Evolutionary conservation across 2,329 filamentous ascomycete species (phyloP).

Genomic region (Sordariomycetes sp.): DNA sequence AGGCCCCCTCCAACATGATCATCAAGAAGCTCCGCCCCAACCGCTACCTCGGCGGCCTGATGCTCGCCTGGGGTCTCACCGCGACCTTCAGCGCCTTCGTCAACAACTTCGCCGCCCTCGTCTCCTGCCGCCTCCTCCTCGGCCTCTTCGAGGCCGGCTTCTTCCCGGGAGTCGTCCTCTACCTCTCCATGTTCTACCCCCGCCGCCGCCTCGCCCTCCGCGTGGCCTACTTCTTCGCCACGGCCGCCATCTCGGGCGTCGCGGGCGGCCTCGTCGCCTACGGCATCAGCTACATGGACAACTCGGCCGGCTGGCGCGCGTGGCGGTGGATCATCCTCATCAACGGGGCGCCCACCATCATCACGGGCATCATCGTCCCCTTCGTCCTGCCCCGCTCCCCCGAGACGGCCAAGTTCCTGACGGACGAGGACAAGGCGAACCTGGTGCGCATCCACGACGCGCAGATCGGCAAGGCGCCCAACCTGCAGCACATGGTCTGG

Average conservation of each 20-base stretch:
- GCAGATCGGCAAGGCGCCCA: slow-evolving; percentile 21
- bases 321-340: slow-evolving; percentile 57
- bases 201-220: slow-evolving; percentile 47
- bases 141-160: slow-evolving; percentile 38
- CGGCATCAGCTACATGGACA: slow-evolving; percentile 50
- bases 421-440: slow-evolving; percentile 31
- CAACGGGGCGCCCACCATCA: slow-evolving; percentile 39
- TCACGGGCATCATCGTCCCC: slow-evolving; percentile 39
- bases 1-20: slow-evolving; percentile 25
- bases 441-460: slow-evolving; percentile 34
- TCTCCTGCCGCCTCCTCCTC: slow-evolving; percentile 34
- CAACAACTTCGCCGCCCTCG: slow-evolving; percentile 30
- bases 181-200: slow-evolving; percentile 27
- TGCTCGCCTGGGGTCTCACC: slow-evolving; percentile 33
- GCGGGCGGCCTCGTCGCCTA: slow-evolving; percentile 53
- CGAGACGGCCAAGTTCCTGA: slow-evolving; percentile 39
- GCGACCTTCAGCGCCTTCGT: slow-evolving; percentile 33
- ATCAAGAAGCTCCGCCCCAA: slow-evolving; percentile 22
- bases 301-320: slow-evolving; percentile 38
- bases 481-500: slow-evolving; percentile 20
- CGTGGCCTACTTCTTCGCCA: slow-evolving; percentile 49
- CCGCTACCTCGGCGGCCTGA: slow-evolving; percentile 34
- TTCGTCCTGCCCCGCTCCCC: slow-evolving; percentile 46
- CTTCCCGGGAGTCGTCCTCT: slow-evolving; percentile 36
- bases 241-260: slow-evolving; percentile 47